A percentile compares a stretch with the other conserved stretches of the same genome.
Conservation (phyloP, 768 basidiomycete species). For the Daedaleopsis nitida region DNA sequence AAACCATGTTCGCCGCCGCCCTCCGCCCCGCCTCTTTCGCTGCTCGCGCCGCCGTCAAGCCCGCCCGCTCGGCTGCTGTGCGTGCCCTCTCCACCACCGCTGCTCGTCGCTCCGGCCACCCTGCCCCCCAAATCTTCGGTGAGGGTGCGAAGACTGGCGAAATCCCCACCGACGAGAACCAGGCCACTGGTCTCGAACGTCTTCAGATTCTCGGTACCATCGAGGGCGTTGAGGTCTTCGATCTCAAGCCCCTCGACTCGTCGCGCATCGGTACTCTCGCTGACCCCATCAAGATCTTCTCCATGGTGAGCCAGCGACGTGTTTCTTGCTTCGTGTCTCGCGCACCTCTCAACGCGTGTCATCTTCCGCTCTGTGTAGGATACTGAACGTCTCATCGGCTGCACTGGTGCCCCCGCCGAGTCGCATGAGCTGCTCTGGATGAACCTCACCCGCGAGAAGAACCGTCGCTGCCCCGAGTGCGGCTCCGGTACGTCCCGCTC, state of each 20-base stretch:
- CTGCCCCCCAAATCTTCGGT: conserved; percentile 69
- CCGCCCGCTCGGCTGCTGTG: conserved; percentile 23
- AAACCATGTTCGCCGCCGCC: conserved; percentile 34
- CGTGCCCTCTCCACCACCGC: conserved; percentile 65
- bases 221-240: conserved; percentile 89
- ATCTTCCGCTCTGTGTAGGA: conserved; percentile 48
- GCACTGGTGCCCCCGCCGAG: conserved; percentile 93
- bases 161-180: conserved; percentile 82
- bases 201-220: conserved; percentile 89
- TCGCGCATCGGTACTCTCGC: conserved; percentile 85
- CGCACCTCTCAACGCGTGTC: conserved; percentile 7
- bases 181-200: conserved; percentile 96
- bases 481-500: conserved; percentile 73
- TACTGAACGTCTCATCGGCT: conserved; percentile 83
- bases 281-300: conserved; percentile 86
- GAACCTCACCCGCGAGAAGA: conserved; percentile 61
- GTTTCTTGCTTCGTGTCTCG: not conserved
- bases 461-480: conserved; percentile 87
- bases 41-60: conserved; percentile 26
- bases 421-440: conserved; percentile 95
- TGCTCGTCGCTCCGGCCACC: conserved; percentile 54
- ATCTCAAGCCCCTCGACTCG: conserved; percentile 81
- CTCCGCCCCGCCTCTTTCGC: conserved; percentile 29
- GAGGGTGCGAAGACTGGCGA: conserved; percentile 71
- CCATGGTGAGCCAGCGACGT: conserved; percentile 53